Base-by-base conservation (phyloP, 2,329 filamentous ascomycete genomes). In the Neonectria sp. region DNA sequence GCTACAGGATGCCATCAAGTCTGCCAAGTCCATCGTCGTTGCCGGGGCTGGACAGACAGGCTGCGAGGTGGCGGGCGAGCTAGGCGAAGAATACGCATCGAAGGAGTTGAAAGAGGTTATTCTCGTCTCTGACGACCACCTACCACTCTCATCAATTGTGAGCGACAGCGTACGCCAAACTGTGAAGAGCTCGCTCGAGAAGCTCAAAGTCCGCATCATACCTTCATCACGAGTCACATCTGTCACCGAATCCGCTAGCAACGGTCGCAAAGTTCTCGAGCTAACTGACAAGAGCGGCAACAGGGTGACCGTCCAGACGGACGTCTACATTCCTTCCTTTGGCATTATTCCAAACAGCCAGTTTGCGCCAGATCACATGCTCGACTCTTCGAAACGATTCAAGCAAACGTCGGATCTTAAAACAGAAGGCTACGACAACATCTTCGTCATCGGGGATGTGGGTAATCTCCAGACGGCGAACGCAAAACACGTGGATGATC, bases 361-460 rank as follows among this genome's bases (percentile, higher is more conserved):
- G 17, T 59, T 59, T 29, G 29, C 33, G 8, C 56, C 56, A 17
- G 3, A 11, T 3, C 3, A 27, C 45, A 35, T 59, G 56, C 43
- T 43, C 24, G 29, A 49, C 17, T 31, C 51, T 31, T 5, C 27
- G 1, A 24, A 24, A 2, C n/a, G 33, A 1, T 9, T 58, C 8
- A 57, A 63, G 29, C 4, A 15, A 27, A 27, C 43, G 17, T 33
- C 27, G 12, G 21, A 13, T 3, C 48, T 63, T 2, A 43, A 48
- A 27, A n/a, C 52, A 4, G 9, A 13, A 4, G 60, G 31, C 53
- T n/a, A 49, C 45, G n/a, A 27, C 3, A 63, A 63, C 12, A 15
- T 58, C 7, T 58, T 63, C 53, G 31, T 37, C 53, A 8, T 63
- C 6, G 60, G 60, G 92, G 15, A 95, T 87, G 6, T 92, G 92